Conservation (phyloP, 192 early-diverging fungal species). For the Podila horticola region DNA sequence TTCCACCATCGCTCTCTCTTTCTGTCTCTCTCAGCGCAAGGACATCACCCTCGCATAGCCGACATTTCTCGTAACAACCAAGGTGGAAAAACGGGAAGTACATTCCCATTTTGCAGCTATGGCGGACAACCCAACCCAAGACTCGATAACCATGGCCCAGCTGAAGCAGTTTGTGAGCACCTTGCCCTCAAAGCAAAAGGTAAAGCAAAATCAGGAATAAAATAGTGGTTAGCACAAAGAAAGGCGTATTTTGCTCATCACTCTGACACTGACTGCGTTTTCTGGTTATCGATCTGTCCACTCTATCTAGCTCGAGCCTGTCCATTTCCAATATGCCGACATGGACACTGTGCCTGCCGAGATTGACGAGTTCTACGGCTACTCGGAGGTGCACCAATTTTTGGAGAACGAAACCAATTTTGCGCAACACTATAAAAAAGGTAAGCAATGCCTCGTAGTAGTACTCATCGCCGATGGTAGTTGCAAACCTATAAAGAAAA, state of each 20-base stretch:
- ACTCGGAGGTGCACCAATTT: slow-evolving; percentile 58
- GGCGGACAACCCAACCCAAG: slow-evolving; percentile 53
- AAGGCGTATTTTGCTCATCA: not conserved
- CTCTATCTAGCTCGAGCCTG: slow-evolving; percentile 47
- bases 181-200: slow-evolving; percentile 61
- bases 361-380: slow-evolving; percentile 69
- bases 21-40: no score
- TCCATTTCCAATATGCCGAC: slow-evolving; percentile 62
- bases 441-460: slow-evolving; percentile 22
- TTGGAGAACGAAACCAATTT: slow-evolving; percentile 54
- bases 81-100: not conserved
- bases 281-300: not conserved
- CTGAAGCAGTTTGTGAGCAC: slow-evolving; percentile 63
- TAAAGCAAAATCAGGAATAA: not conserved
- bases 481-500: not conserved
- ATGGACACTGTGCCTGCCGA: slow-evolving; percentile 59
- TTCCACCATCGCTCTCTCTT: no score
- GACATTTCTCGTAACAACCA: no score
- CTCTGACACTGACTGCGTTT: not conserved
- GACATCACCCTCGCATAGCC: no score
- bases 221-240: not conserved
- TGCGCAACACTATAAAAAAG: slow-evolving; percentile 47
- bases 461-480: not conserved
- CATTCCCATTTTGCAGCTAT: slow-evolving; percentile 9
- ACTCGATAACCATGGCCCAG: slow-evolving; percentile 64